A percentile compares a stretch with the other conserved stretches of the same genome.
Evolutionary conservation across 176 grass and related monocot genomes (phyloP).

Genomic region (Ampelocalamus luodianensis): DNA sequence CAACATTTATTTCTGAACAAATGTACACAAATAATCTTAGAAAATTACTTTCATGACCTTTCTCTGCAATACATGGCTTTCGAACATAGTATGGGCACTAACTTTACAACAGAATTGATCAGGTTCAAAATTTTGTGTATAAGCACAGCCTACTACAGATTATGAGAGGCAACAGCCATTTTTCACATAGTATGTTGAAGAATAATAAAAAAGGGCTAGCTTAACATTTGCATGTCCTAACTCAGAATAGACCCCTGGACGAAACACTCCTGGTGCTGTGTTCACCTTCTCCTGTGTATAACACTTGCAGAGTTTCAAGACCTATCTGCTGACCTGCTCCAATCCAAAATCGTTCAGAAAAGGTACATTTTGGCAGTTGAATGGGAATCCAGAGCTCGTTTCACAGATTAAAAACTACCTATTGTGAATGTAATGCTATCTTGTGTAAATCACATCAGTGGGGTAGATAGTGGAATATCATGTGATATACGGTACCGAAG

Average conservation of each 20-base stretch:
- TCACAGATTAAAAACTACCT: slow-evolving; percentile 16
- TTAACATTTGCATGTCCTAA: slow-evolving; percentile 25
- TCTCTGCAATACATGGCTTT: neutral
- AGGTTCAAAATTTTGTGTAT: neutral
- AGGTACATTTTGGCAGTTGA: neutral
- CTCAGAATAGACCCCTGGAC: neutral
- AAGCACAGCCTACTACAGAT: slow-evolving; percentile 25
- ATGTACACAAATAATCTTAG: neutral
- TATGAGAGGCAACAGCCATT: slow-evolving; percentile 12
- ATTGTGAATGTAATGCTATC: slow-evolving; percentile 46
- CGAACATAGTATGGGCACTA: slow-evolving; percentile 29
- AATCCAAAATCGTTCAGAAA: slow-evolving; percentile 19
- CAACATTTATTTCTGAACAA: slow-evolving; percentile 7
- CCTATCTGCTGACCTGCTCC: neutral
- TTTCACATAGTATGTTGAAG: slow-evolving; percentile 10
- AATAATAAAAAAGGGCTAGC: slow-evolving; percentile 20
- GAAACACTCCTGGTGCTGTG: neutral
- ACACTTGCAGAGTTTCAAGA: slow-evolving; percentile 4
- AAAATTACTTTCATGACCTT: slow-evolving; percentile 20
- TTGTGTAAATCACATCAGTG: slow-evolving; percentile 44
- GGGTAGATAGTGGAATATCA: slow-evolving; percentile 59
- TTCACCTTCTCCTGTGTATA: slow-evolving; percentile 13
- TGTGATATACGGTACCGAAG: slow-evolving; percentile 67
- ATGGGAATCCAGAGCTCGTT: neutral
- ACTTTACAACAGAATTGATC: slow-evolving; percentile 43